phyloP scores from a whole-genome alignment of 306 rosid species.

The Citrullus colocynthis region DNA sequence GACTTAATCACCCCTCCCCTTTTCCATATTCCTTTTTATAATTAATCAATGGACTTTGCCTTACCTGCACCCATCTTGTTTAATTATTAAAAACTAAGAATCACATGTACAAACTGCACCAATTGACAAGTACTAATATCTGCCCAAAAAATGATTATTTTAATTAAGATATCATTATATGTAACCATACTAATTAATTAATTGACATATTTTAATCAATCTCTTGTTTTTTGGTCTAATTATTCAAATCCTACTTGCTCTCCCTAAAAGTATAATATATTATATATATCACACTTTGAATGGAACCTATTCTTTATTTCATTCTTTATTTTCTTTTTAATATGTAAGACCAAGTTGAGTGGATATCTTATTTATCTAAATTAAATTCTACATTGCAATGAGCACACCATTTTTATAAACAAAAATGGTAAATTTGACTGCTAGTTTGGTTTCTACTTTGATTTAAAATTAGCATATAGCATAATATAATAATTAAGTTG shows the following conservation, averaged over 20 bases:
- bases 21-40: not conserved
- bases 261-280: not conserved
- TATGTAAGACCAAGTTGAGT: not conserved
- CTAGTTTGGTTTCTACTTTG: not conserved
- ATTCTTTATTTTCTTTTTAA: not conserved
- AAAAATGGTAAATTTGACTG: not conserved
- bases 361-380: not conserved
- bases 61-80: not conserved
- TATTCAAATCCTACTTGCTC: not conserved
- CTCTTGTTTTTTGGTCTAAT: not conserved
- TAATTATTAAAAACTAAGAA: not conserved
- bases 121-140: not conserved
- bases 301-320: not conserved
- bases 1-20: not conserved
- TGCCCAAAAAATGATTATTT: not conserved
- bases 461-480: not conserved
- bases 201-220: not conserved
- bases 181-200: not conserved
- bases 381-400: no score
- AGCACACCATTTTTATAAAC: no score
- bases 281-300: not conserved
- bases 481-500: not conserved
- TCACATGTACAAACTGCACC: not conserved
- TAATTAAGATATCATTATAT: no score
- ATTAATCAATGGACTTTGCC: not conserved